Conservation (phyloP, 2,329 filamentous ascomycete species). For the Fusarium robinianum region DNA sequence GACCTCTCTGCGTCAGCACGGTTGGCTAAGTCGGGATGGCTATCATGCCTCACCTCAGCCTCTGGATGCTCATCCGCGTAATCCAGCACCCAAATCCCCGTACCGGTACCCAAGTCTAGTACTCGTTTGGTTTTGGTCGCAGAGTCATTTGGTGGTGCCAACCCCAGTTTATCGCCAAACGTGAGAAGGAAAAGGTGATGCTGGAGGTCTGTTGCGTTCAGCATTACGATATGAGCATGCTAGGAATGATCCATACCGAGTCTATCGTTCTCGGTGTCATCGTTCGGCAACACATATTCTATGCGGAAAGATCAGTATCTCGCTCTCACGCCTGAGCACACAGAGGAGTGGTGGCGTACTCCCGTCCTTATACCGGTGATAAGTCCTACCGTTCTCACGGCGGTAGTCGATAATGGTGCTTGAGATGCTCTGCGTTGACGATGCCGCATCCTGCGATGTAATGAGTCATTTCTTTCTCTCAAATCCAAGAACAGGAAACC, state of each 20-base stretch:
- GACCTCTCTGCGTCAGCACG: too few species aligned
- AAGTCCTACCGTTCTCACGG: not conserved
- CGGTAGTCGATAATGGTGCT: conserved; percentile 15
- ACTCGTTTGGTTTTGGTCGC: conserved; percentile 8
- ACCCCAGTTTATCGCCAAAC: conserved; percentile 10
- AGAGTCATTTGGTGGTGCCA: not conserved
- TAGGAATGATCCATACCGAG: not conserved
- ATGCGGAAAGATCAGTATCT: fast-evolving
- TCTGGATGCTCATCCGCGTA: conserved; percentile 18
- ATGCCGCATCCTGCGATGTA: too few species aligned
- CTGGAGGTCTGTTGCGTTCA: conserved; percentile 11
- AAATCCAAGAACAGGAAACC: too few species aligned
- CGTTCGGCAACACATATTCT: conserved; percentile 22
- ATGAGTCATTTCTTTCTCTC: too few species aligned
- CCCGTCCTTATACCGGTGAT: conserved; percentile 10
- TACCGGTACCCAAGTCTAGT: conserved; percentile 17
- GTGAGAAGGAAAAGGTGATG: conserved; percentile 17
- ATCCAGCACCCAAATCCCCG: conserved; percentile 17
- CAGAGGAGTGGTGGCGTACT: too few species aligned
- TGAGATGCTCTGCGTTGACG: too few species aligned
- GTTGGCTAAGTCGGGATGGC: too few species aligned
- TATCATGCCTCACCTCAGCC: too few species aligned
- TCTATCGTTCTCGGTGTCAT: conserved; percentile 19
- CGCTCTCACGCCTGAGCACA: too few species aligned
- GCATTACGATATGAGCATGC: too few species aligned